A percentile compares a stretch with the other conserved stretches of the same genome.
Conservation (phyloP, 148 eudicot species). For the Euryodendron excelsum region DNA sequence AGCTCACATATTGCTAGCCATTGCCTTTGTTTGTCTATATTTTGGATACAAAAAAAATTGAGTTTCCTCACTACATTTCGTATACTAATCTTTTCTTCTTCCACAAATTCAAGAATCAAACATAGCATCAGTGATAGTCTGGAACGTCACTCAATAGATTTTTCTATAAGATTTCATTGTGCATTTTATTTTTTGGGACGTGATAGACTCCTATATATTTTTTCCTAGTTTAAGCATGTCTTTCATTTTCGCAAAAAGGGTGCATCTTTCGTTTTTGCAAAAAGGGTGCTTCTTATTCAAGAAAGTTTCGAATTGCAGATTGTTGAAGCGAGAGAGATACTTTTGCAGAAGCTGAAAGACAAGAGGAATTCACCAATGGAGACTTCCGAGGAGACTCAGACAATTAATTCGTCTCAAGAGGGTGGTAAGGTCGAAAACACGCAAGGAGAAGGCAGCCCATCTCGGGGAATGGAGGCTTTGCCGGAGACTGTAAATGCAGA, state of each 20-base stretch:
- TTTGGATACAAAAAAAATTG: background rate
- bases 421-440: constrained; percentile 8
- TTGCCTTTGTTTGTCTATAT: background rate
- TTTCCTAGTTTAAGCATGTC: too few relatives aligned
- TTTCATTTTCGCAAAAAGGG: too few relatives aligned
- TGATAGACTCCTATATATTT: too few relatives aligned
- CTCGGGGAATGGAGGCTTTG: constrained; percentile 8
- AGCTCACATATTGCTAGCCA: too few relatives aligned
- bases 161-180: too few relatives aligned
- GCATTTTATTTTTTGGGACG: too few relatives aligned
- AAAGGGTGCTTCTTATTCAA: background rate
- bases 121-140: too few relatives aligned
- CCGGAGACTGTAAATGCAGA: constrained; percentile 12
- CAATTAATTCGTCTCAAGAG: constrained; percentile 14
- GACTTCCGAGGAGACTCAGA: constrained; percentile 29
- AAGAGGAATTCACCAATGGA: constrained; percentile 29
- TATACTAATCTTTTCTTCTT: too few relatives aligned
- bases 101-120: too few relatives aligned
- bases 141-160: too few relatives aligned
- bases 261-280: background rate
- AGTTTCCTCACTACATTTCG: too few relatives aligned
- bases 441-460: constrained; percentile 11
- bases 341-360: constrained; percentile 43
- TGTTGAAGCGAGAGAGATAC: constrained; percentile 46
- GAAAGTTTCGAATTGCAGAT: constrained; percentile 36